Conservation (phyloP, 139 green algal genomes). For the Coelastrella sp. region DNA sequence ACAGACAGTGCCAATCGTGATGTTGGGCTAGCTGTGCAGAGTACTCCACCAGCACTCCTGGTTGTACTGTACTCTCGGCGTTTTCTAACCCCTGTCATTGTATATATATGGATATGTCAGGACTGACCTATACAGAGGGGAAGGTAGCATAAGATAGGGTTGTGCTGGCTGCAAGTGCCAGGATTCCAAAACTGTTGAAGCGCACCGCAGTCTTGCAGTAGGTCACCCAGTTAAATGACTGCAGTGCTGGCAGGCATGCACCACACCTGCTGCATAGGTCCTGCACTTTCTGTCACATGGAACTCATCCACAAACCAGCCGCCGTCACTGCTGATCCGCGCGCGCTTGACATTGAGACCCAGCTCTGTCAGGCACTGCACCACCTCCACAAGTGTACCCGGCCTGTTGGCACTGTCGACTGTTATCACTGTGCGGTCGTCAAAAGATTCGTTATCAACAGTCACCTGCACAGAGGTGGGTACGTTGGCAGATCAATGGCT, state of each 20-base stretch:
- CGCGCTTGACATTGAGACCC: slow-evolving; percentile 84
- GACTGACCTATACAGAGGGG: too few species aligned
- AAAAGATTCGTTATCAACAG: slow-evolving; percentile 85
- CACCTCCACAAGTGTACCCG: slow-evolving; percentile 95
- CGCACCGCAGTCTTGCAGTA: not conserved
- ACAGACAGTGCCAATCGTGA: not conserved
- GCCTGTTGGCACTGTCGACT: slow-evolving; percentile 95
- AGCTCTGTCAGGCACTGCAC: slow-evolving; percentile 97
- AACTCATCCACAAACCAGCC: slow-evolving; percentile 97
- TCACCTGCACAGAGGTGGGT: slow-evolving; percentile 11
- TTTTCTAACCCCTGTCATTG: too few species aligned
- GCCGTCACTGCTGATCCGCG: slow-evolving; percentile 92
- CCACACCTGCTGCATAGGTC: slow-evolving; percentile 35
- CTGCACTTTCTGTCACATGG: slow-evolving; percentile 39
- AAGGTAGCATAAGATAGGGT: too few species aligned
- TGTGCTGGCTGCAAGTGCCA: too few species aligned
- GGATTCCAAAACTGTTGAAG: not conserved
- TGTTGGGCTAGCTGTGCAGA: not conserved
- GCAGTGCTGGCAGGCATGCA: too few species aligned
- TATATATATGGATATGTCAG: too few species aligned
- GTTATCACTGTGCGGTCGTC: slow-evolving; percentile 84
- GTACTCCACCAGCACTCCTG: not conserved
- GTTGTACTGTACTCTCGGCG: too few species aligned
- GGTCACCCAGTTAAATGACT: not conserved
- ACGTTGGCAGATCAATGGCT: not conserved